phyloP scores from a whole-genome alignment of 768 basidiomycete species.

The Calocybe gangraenosa region DNA sequence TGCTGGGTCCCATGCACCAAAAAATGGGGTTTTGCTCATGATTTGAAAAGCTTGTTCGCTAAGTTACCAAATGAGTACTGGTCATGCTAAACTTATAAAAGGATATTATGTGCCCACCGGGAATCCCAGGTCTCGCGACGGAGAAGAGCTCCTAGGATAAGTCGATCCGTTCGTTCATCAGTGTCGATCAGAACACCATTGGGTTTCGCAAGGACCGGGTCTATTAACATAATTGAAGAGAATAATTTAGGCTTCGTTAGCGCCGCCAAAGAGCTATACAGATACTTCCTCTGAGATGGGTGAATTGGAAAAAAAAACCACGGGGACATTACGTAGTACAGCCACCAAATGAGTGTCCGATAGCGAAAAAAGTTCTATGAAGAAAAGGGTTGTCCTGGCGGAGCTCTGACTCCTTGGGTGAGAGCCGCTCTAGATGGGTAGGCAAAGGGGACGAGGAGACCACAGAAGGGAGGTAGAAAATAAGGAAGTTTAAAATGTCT shows the following conservation, averaged over 20 bases:
- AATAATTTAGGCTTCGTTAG: slow-evolving; percentile 62
- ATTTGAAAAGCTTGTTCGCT: slow-evolving; percentile 57
- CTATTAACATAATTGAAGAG: slow-evolving; percentile 67
- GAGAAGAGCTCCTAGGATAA: slow-evolving; percentile 43
- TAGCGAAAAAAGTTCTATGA: slow-evolving; percentile 52
- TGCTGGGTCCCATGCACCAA: slow-evolving; percentile 62
- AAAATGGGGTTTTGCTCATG: slow-evolving; percentile 60
- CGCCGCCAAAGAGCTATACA: slow-evolving; percentile 58
- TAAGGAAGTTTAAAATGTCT: slow-evolving; percentile 74
- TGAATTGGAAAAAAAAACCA: background rate
- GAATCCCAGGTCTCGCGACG: slow-evolving; percentile 65
- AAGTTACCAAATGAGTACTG: background rate
- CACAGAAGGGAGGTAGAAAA: slow-evolving; percentile 56
- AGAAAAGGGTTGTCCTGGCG: slow-evolving; percentile 47
- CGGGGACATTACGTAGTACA: slow-evolving; percentile 47
- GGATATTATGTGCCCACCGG: slow-evolving; percentile 30
- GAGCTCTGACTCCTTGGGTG: slow-evolving; percentile 32
- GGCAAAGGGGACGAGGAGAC: slow-evolving; percentile 37
- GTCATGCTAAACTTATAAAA: background rate
- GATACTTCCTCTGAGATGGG: background rate
- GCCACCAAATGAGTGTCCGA: slow-evolving; percentile 88
- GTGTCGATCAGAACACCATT: slow-evolving; percentile 7
- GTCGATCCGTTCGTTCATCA: slow-evolving; percentile 13
- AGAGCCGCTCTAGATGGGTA: slow-evolving; percentile 47
- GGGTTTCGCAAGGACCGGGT: slow-evolving; percentile 61